Percentiles rank a stretch among this genome's conserved stretches.
These are phyloP conservation scores for Paulownia fortunei DNA, from an alignment of 257 asterid genomes.

Conservation along the genomic window DNA sequence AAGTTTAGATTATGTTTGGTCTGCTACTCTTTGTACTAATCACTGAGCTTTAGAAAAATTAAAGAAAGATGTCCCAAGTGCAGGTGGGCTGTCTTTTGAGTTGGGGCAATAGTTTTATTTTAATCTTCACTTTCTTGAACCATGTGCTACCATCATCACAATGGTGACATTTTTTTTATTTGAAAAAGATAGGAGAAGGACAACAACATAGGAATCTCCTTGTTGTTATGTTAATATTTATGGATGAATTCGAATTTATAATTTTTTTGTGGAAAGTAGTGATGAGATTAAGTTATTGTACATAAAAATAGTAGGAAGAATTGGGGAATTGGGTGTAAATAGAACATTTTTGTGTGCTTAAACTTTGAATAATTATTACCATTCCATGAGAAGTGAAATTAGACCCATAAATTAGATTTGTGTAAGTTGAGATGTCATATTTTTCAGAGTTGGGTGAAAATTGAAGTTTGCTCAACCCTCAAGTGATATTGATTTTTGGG, in stretches of 20 bases:
- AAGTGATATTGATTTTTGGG: not conserved
- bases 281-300: too few relatives aligned
- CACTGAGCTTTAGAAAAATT: not conserved
- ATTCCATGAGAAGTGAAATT: not conserved
- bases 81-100: slow-evolving; percentile 27
- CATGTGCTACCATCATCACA: slow-evolving; percentile 17
- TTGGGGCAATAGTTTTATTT: slow-evolving; percentile 10
- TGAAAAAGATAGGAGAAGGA: not conserved
- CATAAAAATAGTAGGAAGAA: too few relatives aligned
- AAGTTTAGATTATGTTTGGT: not conserved
- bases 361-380: not conserved
- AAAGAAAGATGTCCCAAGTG: not conserved
- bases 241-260: not conserved
- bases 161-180: not conserved
- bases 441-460: not conserved
- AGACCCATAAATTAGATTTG: not conserved
- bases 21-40: not conserved
- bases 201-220: too few relatives aligned
- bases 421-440: not conserved
- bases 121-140: not conserved
- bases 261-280: too few relatives aligned
- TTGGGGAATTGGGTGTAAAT: too few relatives aligned
- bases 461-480: not conserved
- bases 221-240: too few relatives aligned
- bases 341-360: too few relatives aligned